A percentile compares a stretch with the other conserved stretches of the same genome.
phyloP scores from a whole-genome alignment of 331 rosid species.

The Cydonia oblonga region DNA sequence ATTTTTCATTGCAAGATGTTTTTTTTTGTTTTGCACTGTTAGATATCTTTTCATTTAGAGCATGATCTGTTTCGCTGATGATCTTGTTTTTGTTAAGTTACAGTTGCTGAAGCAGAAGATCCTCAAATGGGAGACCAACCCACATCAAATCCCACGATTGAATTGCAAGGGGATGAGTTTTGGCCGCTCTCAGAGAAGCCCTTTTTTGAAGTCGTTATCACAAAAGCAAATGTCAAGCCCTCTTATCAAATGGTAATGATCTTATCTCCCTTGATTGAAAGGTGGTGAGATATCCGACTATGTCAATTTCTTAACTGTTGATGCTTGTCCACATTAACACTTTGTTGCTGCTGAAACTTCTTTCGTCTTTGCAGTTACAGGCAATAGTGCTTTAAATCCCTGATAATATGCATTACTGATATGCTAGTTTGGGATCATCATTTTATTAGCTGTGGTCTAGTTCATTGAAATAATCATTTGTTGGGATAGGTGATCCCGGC shows the following conservation, averaged over 20 bases:
- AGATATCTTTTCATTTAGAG: not conserved
- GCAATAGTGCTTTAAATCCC: not conserved
- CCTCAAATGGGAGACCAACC: not conserved
- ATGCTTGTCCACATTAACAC: not conserved
- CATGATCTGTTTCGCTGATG: not conserved
- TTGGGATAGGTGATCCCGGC: conserved; percentile 11
- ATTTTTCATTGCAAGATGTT: not conserved
- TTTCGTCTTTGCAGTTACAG: not conserved
- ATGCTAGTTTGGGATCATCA: no score
- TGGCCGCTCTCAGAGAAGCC: conserved; percentile 42
- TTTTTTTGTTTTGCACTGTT: not conserved
- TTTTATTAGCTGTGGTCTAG: no score
- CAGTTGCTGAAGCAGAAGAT: not conserved
- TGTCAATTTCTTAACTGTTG: not conserved
- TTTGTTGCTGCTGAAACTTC: not conserved
- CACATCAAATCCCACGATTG: not conserved
- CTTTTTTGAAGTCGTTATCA: conserved; percentile 15
- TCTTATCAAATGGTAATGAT: conserved; percentile 24
- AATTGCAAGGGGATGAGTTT: conserved; percentile 15
- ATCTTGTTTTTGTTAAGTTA: not conserved
- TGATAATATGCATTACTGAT: not conserved
- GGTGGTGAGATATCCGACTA: not conserved
- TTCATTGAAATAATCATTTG: no score
- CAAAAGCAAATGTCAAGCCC: conserved; percentile 15
- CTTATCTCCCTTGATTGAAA: not conserved